phyloP scores from a whole-genome alignment of 116 monocot species.

The Iris pallida region DNA sequence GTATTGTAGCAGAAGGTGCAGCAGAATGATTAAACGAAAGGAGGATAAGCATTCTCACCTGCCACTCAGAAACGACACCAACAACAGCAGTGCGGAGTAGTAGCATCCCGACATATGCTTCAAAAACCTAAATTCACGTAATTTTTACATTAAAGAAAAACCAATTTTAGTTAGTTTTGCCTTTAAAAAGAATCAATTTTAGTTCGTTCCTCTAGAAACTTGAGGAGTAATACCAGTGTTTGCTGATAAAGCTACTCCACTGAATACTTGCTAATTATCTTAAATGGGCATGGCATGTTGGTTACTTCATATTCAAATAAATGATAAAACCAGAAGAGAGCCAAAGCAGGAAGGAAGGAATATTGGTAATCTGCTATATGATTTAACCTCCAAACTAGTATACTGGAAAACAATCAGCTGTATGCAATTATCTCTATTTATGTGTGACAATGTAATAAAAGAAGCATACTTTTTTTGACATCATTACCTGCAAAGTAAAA shows the following conservation, averaged over 20 bases:
- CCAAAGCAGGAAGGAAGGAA: not conserved
- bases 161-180: no score
- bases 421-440: not conserved
- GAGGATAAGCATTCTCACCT: slow-evolving; percentile 43
- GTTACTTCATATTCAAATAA: not conserved
- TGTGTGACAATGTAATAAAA: not conserved
- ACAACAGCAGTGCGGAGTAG: slow-evolving; percentile 61
- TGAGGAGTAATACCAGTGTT: not conserved
- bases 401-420: not conserved
- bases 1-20: not conserved
- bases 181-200: not conserved
- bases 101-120: slow-evolving; percentile 80
- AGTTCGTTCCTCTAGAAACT: not conserved
- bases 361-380: not conserved
- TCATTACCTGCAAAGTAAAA: slow-evolving; percentile 78
- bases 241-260: not conserved
- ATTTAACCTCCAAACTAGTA: not conserved
- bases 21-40: not conserved
- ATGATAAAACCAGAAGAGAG: not conserved
- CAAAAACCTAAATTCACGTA: slow-evolving; percentile 57
- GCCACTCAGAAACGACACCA: slow-evolving; percentile 71
- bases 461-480: not conserved
- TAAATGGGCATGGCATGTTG: not conserved
- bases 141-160: not conserved
- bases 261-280: not conserved